Percentiles rank a stretch among this genome's conserved stretches.
phyloP scores from a whole-genome alignment of 75 land plant genomes.

The Adiantum capillusveneris region DNA sequence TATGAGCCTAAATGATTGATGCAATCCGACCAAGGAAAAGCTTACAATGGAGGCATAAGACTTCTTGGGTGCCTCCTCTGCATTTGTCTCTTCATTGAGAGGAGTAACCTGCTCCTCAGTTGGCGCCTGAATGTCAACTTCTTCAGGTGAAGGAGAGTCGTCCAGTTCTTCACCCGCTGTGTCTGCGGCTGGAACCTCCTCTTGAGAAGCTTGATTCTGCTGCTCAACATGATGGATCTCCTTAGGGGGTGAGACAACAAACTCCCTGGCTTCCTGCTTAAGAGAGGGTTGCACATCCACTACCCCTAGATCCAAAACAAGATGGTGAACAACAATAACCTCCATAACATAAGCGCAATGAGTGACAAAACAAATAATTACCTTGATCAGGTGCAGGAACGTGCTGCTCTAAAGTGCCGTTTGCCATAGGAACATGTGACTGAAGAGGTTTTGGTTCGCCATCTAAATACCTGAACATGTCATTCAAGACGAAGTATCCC shows the following conservation, averaged over 20 bases:
- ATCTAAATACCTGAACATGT: conserved; percentile 60
- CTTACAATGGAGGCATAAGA: conserved; percentile 74
- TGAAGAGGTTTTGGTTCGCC: conserved; percentile 20
- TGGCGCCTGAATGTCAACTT: conserved; percentile 24
- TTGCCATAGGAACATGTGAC: conserved; percentile 7
- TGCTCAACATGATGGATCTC: conserved; percentile 12
- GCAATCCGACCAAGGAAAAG: not conserved
- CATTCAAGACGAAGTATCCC: conserved; percentile 91
- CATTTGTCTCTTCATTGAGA: not conserved
- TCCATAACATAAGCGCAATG: not conserved
- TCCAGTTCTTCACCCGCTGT: conserved; percentile 31
- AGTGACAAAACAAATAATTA: conserved; percentile 1
- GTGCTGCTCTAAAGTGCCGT: conserved; percentile 11
- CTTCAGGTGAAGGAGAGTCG: conserved; percentile 21
- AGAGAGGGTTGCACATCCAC: too few species aligned
- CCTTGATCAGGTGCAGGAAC: conserved; percentile 26
- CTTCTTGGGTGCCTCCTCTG: conserved; percentile 49
- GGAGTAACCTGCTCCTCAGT: conserved; percentile 8
- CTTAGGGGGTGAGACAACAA: not conserved
- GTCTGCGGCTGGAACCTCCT: conserved; percentile 19
- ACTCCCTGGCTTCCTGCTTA: not conserved
- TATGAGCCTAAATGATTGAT: not conserved
- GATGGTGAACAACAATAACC: not conserved
- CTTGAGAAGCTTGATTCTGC: conserved; percentile 8
- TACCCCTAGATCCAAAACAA: too few species aligned